phyloP scores from a whole-genome alignment of 495 filamentous ascomycete genomes.

The Podospora anserina region DNA sequence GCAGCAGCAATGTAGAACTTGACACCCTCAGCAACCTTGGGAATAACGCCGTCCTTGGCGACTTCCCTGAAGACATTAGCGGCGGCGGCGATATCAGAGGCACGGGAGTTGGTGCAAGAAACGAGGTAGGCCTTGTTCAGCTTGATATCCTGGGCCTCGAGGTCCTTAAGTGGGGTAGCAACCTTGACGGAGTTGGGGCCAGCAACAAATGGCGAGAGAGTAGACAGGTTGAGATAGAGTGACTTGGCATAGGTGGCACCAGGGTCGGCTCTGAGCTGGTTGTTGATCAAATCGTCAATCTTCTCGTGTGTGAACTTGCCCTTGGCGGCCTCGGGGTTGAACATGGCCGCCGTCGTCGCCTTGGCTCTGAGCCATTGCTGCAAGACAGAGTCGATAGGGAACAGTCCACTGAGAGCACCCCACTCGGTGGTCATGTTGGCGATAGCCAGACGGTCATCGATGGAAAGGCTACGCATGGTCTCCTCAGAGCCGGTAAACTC shows the following conservation, averaged over 20 bases:
- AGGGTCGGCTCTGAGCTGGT: slow-evolving; percentile 66
- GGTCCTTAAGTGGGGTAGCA: slow-evolving; percentile 71
- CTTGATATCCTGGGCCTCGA: slow-evolving; percentile 67
- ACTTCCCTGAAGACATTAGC: slow-evolving; percentile 85
- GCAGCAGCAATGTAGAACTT: slow-evolving; percentile 92
- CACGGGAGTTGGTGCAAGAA: slow-evolving; percentile 85
- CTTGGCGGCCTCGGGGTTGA: slow-evolving; percentile 39
- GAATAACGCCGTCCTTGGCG: slow-evolving; percentile 52
- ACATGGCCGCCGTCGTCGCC: slow-evolving; percentile 63
- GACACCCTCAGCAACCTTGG: slow-evolving; percentile 76
- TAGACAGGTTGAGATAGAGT: slow-evolving; percentile 73
- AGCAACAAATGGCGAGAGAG: slow-evolving; percentile 79
- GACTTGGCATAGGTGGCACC: slow-evolving; percentile 80
- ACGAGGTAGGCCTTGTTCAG: slow-evolving; percentile 87
- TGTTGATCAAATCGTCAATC: slow-evolving; percentile 68
- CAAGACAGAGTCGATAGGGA: slow-evolving; percentile 76
- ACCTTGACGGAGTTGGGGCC: slow-evolving; percentile 93
- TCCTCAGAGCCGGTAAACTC: slow-evolving; percentile 81
- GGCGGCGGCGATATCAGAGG: slow-evolving; percentile 78
- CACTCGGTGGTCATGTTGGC: slow-evolving; percentile 97
- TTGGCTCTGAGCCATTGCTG: slow-evolving; percentile 74
- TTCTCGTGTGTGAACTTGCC: slow-evolving; percentile 59
- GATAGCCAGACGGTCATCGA: slow-evolving; percentile 81
- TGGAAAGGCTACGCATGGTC: slow-evolving; percentile 68
- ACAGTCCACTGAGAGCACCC: slow-evolving; percentile 74